Evolutionary conservation across 208 protist genomes (phyloP).

Genomic region (Acanthamoeba triangularis): DNA sequence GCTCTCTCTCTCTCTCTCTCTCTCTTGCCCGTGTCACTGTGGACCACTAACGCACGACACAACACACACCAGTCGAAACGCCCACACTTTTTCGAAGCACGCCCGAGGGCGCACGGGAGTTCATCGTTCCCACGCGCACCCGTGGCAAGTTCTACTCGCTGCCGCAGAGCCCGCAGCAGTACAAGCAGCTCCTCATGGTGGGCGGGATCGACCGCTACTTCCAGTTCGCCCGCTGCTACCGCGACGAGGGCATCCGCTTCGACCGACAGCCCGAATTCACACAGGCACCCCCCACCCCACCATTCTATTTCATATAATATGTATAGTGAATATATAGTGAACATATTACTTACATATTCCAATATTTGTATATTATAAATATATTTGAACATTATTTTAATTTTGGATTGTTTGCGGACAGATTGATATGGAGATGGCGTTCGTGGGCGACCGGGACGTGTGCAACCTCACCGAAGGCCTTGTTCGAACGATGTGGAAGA

Average conservation of each 20-base stretch:
- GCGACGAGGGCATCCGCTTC: constrained; percentile 91
- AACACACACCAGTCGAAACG: constrained; percentile 89
- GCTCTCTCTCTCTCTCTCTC: background rate
- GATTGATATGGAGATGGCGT: constrained; percentile 88
- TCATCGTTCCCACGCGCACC: constrained; percentile 90
- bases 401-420: no score
- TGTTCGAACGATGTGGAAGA: constrained; percentile 84
- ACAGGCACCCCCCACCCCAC: constrained; percentile 81
- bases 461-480: constrained; percentile 84
- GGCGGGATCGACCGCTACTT: constrained; percentile 93
- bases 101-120: constrained; percentile 93
- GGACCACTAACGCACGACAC: no score
- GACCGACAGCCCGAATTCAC: constrained; percentile 95
- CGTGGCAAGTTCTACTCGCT: constrained; percentile 90
- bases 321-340: no score
- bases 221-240: constrained; percentile 92
- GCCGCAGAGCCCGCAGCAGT: constrained; percentile 91
- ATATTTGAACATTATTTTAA: no score
- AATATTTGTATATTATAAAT: no score
- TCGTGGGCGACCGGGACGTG: constrained; percentile 83
- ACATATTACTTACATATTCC: background rate
- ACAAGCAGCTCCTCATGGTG: constrained; percentile 94
- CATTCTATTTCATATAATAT: no score
- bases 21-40: no score
- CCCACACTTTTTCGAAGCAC: constrained; percentile 90